phyloP scores from a whole-genome alignment of 352 stramenopile genomes.

The Pythium aristosporum region DNA sequence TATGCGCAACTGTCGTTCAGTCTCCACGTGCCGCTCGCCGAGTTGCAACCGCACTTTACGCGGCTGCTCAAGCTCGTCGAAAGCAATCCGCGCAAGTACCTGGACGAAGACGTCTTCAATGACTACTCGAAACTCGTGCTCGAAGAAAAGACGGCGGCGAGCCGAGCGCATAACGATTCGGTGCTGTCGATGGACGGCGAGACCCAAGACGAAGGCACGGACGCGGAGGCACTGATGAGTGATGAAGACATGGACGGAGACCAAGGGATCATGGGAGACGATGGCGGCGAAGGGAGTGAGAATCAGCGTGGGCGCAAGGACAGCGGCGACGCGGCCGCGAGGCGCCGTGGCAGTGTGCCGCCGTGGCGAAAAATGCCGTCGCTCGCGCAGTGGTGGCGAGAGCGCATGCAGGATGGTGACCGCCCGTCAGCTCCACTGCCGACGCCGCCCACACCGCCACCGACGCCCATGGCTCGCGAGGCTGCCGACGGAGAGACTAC shows the following conservation, averaged over 20 bases:
- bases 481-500: background rate
- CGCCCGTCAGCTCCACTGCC: background rate
- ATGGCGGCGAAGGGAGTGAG: background rate
- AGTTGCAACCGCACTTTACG: conserved; percentile 87
- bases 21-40: conserved; percentile 75
- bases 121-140: conserved; percentile 71
- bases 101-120: conserved; percentile 84
- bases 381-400: conserved; percentile 78
- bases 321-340: conserved; percentile 9
- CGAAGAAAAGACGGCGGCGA: conserved; percentile 51
- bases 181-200: conserved; percentile 35
- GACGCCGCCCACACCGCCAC: background rate
- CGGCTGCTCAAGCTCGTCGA: conserved; percentile 83
- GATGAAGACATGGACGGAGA: conserved; percentile 50
- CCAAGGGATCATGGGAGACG: conserved; percentile 10
- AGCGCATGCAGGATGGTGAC: conserved; percentile 27
- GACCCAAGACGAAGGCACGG: conserved; percentile 60
- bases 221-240: conserved; percentile 62
- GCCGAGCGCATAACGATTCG: conserved; percentile 19
- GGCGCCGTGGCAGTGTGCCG: conserved; percentile 11
- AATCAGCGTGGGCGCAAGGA: conserved; percentile 31
- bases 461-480: background rate
- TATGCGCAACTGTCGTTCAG: conserved; percentile 90
- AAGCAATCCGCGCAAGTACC: conserved; percentile 87
- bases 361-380: conserved; percentile 69